Evolutionary conservation across 1,139 yeast species (phyloP).

Genomic region (Pichia sp.): DNA sequence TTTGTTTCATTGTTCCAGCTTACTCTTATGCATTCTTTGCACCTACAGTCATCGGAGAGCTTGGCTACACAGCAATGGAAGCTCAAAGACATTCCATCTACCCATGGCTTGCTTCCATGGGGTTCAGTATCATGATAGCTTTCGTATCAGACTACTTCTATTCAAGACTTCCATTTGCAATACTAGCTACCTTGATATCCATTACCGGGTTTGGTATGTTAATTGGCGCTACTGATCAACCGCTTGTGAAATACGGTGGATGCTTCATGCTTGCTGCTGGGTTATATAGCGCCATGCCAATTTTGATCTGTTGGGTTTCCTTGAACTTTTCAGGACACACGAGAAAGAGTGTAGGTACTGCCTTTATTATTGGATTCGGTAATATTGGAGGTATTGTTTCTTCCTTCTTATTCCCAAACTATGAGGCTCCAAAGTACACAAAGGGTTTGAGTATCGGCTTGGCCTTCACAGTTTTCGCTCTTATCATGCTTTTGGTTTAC

Average conservation of each 20-base stretch:
- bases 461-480: conserved; percentile 50
- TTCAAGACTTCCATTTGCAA: conserved; percentile 48
- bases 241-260: conserved; percentile 58
- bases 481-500: conserved; percentile 45
- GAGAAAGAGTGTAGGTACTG: conserved; percentile 69
- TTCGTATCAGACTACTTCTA: conserved; percentile 45
- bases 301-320: conserved; percentile 68
- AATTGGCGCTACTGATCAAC: conserved; percentile 33
- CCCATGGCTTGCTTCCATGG: conserved; percentile 72
- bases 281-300: conserved; percentile 69
- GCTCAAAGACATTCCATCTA: conserved; percentile 68
- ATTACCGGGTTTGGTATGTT: conserved; percentile 55
- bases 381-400: conserved; percentile 80
- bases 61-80: conserved; percentile 56
- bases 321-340: conserved; percentile 68
- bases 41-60: conserved; percentile 55
- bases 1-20: conserved; percentile 61
- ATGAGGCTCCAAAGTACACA: conserved; percentile 55
- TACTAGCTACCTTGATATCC: conserved; percentile 41
- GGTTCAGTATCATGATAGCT: conserved; percentile 46
- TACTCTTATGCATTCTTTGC: conserved; percentile 73
- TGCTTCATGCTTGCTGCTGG: conserved; percentile 67
- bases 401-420: conserved; percentile 54
- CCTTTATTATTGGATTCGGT: conserved; percentile 77
- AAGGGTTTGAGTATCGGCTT: conserved; percentile 54